Evolutionary conservation across 495 filamentous ascomycete species (phyloP), one percentile per base, ranked within the genome.

Genomic region (Amniculicola lignicola): DNA sequence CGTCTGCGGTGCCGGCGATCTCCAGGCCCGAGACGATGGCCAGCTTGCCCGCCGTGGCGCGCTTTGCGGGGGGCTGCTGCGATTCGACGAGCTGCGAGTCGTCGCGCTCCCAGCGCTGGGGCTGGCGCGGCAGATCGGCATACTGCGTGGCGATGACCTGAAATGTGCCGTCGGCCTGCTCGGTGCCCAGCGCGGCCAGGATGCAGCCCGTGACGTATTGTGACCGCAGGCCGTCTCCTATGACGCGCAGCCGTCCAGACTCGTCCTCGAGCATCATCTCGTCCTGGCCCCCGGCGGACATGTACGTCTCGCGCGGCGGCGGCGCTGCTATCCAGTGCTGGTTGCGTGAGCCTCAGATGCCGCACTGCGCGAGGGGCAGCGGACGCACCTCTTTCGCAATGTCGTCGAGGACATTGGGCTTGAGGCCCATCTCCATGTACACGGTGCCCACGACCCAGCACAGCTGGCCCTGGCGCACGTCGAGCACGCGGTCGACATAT

Each of bases 351-450:
- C 25, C 21, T 14, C n/a, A 5, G 42, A 14, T 53, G 15, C 9
- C 5, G 5, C 1, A 9, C 19, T 11, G 7, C 35, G 15, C 14
- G 4, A 58, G 21, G 31, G 38, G 15, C 12, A 22, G 42, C 6
- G 2, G 18, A 16, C 18, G 14, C 70, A 90, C 89, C 69, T 97
- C 90, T 71, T 94, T 95, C 4, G 86, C 84, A 25, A 99, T 82
- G 61, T 99, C 94, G 21, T 96, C 92, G 27, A 99, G 75, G 72
- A 99, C 90, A 65, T 96, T 96, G 0, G 94, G 94, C 69, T 99
- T 99, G 63, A 96, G 68, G 14, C 88, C 84, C 89, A 97, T 89
- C 54, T 96, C 91, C 85, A 96, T 94, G 57, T 93, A 99, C 24
- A 96, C 82, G 0, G 94, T 99, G 7, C 94, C 94, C 0, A 81